Base-by-base conservation (phyloP, 768 basidiomycete species). In the Clitopilus passeckerianus region DNA sequence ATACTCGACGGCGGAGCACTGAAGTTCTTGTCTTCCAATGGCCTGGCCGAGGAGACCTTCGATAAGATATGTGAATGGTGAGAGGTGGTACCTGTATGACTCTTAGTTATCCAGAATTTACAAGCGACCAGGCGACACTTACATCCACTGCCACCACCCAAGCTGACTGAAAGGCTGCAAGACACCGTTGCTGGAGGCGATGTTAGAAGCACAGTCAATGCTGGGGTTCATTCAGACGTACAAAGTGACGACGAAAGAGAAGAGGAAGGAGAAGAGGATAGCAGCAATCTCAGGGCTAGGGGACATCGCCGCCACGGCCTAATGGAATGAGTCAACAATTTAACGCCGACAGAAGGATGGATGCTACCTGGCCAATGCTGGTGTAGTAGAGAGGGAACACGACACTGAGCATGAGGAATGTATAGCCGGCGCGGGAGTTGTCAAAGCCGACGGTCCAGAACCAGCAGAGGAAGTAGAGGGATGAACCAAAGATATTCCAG, bases 61-160 rank as follows among this genome's bases (percentile, higher is more conserved):
- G 58, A 87, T 75, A 24, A 86, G 70, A 63, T 87, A 86, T 1
- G 81, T 81, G 67, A 75, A 84, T 0, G 83, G 83, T 2, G 82
- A 82, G 27, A 80, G 57, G 57, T 67, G 75, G 61, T 76, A 74
- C 67, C 69, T 71, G 56, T 2, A 46, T 10, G 27, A 24, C 6
- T 14, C 22, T 60, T 30, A 34, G 24, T 24, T 27, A 20, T n/a
- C 35, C 27, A n/a, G 10, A 20, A n/a, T 34, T 18, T 4, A 12
- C 3, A 9, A 1, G 6, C 15, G 16, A 14, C 14, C 4, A 34
- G 10, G 54, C 14, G 24, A 8, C 15, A 60, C 68, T 33, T 80
- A 86, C 84, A 86, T 84, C 85, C 86, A 87, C 53, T 66, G 68
- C 87, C 87, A 89, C 81, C 84, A 86, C 2, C 82, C 83, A 15